Evolutionary conservation across 169 alveolate genomes (phyloP).

Genomic region (Babesia caballi): DNA sequence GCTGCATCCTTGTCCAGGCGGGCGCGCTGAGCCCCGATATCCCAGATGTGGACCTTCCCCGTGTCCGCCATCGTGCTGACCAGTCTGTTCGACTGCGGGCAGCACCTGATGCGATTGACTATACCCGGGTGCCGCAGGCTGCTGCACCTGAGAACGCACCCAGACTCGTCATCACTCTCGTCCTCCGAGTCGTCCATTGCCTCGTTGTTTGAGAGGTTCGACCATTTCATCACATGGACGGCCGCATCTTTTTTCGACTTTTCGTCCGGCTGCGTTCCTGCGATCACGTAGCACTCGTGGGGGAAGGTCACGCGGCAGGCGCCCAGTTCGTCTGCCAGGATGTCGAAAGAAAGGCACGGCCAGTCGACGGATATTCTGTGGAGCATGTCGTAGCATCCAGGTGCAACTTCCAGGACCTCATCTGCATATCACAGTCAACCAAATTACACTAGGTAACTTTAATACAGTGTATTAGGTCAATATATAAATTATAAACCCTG

Average conservation of each 20-base stretch:
- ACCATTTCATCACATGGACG: constrained; percentile 63
- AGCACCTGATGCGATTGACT: constrained; percentile 54
- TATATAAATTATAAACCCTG: too few relatives aligned
- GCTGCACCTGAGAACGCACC: constrained; percentile 12
- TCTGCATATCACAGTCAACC: background rate
- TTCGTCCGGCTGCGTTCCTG: constrained; percentile 64
- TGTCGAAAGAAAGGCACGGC: constrained; percentile 80
- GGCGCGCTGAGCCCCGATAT: constrained; percentile 20
- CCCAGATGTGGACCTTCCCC: constrained; percentile 63
- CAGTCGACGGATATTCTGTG: constrained; percentile 61
- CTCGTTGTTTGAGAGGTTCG: constrained; percentile 51
- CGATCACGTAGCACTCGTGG: constrained; percentile 53
- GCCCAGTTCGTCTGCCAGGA: constrained; percentile 43
- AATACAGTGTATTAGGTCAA: too few relatives aligned
- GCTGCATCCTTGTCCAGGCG: background rate
- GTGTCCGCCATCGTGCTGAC: constrained; percentile 65
- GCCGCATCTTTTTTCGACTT: constrained; percentile 36
- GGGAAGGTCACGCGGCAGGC: constrained; percentile 57
- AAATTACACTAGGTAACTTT: too few relatives aligned
- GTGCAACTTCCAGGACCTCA: constrained; percentile 58
- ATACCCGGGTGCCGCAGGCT: constrained; percentile 60
- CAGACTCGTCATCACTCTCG: constrained; percentile 50
- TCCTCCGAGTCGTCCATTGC: constrained; percentile 38
- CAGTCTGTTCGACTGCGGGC: constrained; percentile 62
- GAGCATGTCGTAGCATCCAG: constrained; percentile 67